Evolutionary conservation across 2,329 filamentous ascomycete genomes (phyloP), one percentile per base, ranked within the genome.

Genomic region (Exophiala phaeomuriformis): DNA sequence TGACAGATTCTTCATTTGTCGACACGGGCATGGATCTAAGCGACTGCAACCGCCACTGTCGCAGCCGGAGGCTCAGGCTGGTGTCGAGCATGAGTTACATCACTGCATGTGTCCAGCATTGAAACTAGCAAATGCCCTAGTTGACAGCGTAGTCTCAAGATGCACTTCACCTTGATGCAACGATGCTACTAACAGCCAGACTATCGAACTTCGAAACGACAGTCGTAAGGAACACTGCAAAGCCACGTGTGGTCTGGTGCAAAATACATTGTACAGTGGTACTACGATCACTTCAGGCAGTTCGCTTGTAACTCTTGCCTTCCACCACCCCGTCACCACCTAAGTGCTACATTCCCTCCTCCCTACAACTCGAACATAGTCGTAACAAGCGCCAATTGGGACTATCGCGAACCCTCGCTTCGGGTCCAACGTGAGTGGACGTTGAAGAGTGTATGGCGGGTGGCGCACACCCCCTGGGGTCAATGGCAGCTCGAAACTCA

Each of bases 161-260:
- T 19, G 19, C 19, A 19, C 19, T 19, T 19, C 19, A 19, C 19
- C 19, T 19, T 19, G 19, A 19, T 19, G 19, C 19, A 19, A 19
- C 33, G 5, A 10, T 6, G 33, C 6, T 35, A 10, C 33, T 35
- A n/a, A 41, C 19, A 41, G 37, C 29, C 42, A 42, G 33, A 59
- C 56, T 56, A 56, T 49, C 32, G 53, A 51, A 51, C 35, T 56
- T 54, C 53, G 53, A 59, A 59, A 59, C 57, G 47, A 49, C 30
- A 30, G 40, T 35, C 19, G n/a, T 50, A 4, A 9, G 29, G 32
- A 27, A 29, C 19, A 42, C 27, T 42, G 39, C 30, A n/a, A 49
- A 47, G n/a, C 5, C 6, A 3, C 9, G 39, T 4, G 9, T 30
- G 43, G 37, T 6, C 10, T 6, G 33, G 5, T 6, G 10, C 33